Base-by-base conservation (phyloP, 768 basidiomycete genomes). In the Leccinum arenicola region DNA sequence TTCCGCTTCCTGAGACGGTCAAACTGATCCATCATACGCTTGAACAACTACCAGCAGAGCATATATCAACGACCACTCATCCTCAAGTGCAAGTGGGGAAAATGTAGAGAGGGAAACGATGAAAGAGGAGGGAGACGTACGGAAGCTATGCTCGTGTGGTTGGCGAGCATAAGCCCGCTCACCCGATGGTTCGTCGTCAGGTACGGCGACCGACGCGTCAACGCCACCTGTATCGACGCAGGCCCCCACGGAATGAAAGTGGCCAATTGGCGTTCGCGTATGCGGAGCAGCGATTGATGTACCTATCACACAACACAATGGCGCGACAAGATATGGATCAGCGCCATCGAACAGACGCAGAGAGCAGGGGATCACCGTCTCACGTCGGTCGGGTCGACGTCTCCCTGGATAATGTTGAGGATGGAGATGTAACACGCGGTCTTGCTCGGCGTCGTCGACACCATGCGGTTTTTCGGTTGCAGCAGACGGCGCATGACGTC, bases 171-270 rank as follows among this genome's bases (percentile, higher is more conserved):
- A 53, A 99, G 80, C 0, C 96, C 96, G 71, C 95, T 98, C 57
- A 98, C 95, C 12, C 95, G 89, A 73, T 99, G 95, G 67, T 88
- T 91, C 40, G 91, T 87, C 5, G 85, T 80, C 55, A 97, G 78
- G 68, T 96, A 96, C 6, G 94, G 95, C 15, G 93, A 95, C 66
- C 84, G 87, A 58, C 92, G 87, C 2, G 95, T 97, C 60, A 98
- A 76, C 6, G 97, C 96, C 7, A 99, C 96, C 75, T 99, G 97
- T 66, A 97, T 96, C 36, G 94, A 95, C 5, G 95, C 95, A 1
- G 97, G 97, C 12, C 97, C 97, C 97, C 97, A 99, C 6, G 97
- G 97, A 62, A 99, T 98, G 73, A 99, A 98, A 70, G 92, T 95
- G 15, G 97, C 97, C 25, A 98, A 80, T 67, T 97, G 93, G 27